Conservation (phyloP, 495 filamentous ascomycete genomes). For the Penicillium fimorum region DNA sequence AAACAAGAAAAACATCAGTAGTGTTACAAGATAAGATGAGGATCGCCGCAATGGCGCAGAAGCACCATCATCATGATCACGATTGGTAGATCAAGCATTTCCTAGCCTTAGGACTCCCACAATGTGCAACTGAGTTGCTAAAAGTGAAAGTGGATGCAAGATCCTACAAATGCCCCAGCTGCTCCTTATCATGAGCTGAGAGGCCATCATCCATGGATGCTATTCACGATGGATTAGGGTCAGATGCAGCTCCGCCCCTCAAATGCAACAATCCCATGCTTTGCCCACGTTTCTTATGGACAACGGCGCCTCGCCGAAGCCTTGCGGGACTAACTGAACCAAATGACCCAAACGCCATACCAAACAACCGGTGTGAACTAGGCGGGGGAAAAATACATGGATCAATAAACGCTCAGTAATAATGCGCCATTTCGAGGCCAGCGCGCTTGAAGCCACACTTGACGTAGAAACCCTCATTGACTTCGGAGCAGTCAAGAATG, state of each 20-base stretch:
- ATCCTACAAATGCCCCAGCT: not conserved
- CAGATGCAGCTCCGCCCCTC: not conserved
- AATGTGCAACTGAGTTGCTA: not conserved
- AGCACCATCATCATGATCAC: not conserved
- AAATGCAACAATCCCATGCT: slow-evolving; percentile 2
- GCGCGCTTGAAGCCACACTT: slow-evolving; percentile 96
- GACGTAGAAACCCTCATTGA: slow-evolving; percentile 96
- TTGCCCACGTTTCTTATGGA: slow-evolving; percentile 1
- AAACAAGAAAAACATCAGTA: not conserved
- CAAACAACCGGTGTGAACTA: not conserved
- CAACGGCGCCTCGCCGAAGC: slow-evolving; percentile 9
- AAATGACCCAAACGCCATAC: slow-evolving; percentile 20
- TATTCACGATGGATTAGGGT: not conserved
- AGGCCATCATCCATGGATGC: not conserved
- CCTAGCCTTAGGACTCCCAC: not conserved
- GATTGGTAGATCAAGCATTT: not conserved
- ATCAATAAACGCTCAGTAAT: slow-evolving; percentile 56
- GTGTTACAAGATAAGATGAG: not conserved
- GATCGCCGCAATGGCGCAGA: not conserved
- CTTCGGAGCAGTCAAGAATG: slow-evolving; percentile 73
- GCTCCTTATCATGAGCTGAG: not conserved
- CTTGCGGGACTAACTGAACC: slow-evolving; percentile 9
- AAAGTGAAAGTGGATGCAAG: not conserved
- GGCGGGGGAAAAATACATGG: slow-evolving; percentile 8
- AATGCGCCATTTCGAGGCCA: slow-evolving; percentile 96